Base-by-base conservation (phyloP, 2,329 filamentous ascomycete species). In the Pseudogymnoascus sp. region DNA sequence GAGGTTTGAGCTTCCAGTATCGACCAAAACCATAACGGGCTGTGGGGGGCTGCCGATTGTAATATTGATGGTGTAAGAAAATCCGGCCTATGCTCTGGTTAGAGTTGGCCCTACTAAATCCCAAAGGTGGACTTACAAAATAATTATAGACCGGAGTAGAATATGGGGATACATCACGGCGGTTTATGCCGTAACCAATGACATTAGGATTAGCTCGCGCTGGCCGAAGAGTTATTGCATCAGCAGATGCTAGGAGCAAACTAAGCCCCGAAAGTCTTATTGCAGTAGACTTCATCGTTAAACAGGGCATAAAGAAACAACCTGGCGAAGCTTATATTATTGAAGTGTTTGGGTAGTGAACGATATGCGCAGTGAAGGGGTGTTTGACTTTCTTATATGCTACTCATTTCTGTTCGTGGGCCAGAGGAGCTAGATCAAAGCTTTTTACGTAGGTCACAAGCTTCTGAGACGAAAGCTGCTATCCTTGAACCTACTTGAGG, bases 1-100 rank as follows among this genome's bases (percentile, higher is more conserved):
- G 16, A 60, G 28, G 25, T 62, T 47, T 33, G 57, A 35, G 30
- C 61, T 62, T 6, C 61, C 61, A 12, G 61, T 62, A 33, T 62
- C 61, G 20, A 62, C 43, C 14, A 25, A 33, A 20, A 59, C 38
- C 14, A 36, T 50, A 30, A 62, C 57, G 9, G 30, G 30, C 9
- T 60, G 61, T n/a, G 61, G 61, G 43, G 61, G 61, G 6, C 30
- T 62, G 11, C 61, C 61, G 30, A 60, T 35, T 18, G 57, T 62
- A 28, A 60, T 37, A 50, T 62, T 62, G 5, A 62, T 38, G 25
- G 47, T 37, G 28, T 62, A 62, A 54, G 50, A 16, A 58, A 60
- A 43, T 43, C 39, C 39, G 20, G 39, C 39, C 39, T 43, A 43
- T 43, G 20, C 7, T 14, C n/a, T 25, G 39, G 20, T 43, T 25